Evolutionary conservation across 495 filamentous ascomycete species (phyloP), one percentile per base, ranked within the genome.

Genomic region (Hypomontagnella monticulosa): DNA sequence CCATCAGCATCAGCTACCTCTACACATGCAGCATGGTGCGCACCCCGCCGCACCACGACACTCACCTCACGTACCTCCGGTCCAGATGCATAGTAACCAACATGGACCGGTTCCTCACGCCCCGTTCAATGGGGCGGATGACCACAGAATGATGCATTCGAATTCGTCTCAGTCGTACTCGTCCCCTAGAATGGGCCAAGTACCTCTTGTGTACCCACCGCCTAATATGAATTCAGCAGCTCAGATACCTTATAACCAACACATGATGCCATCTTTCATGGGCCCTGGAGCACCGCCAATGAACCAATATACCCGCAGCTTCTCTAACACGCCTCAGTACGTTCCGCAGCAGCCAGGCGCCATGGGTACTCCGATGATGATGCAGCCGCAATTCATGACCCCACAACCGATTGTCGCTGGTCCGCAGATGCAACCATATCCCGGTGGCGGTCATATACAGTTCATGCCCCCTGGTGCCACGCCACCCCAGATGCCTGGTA

Each of bases 121-220:
- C 8, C 81, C 87, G 40, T 92, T 80, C 62, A 82, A 87, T 69
- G 85, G 86, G 61, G 85, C 86, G 63, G 91, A 96, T 60, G 91
- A 91, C 57, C 92, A 95, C 71, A 86, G 91, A 52, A 95, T 97
- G 91, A 84, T 93, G 73, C 91, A 91, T 37, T 89, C 88, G 1
- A 92, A 89, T 30, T 88, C 89, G 15, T 89, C 89, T 0, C 89
- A 93, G 56, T 89, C 92, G 1, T 86, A 79, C 66, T 89, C 88
- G 4, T 96, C 93, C 6, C 93, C 93, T 23, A 85, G 93, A 34
- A 83, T 93, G 71, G 85, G 86, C 48, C 88, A 84, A 47, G 81
- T 84, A 10, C 83, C 85, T 33, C 84, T 93, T 72, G 87, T 88
- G 34, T 93, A 91, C 65, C 86, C 86, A 4, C 88, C 86, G 4